Conservation (phyloP, 2,329 filamentous ascomycete genomes). For the Aspergillus niger region DNA sequence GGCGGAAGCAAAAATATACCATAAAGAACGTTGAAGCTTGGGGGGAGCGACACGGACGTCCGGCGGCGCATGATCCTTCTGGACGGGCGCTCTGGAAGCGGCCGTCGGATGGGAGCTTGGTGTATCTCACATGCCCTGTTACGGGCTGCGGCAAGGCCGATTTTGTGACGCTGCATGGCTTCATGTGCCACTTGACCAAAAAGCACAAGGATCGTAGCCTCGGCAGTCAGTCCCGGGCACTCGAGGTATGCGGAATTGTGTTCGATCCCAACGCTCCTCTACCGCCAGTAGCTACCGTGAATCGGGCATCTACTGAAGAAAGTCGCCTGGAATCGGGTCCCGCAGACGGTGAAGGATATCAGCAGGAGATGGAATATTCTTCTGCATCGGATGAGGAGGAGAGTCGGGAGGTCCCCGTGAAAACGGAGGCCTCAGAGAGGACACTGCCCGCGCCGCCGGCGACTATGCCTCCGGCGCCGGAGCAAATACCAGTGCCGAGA, state of each 20-base stretch:
- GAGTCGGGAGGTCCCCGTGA: conserved; percentile 27
- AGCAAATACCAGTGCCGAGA: conserved; percentile 15
- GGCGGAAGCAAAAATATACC: conserved; percentile 46
- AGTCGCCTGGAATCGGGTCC: conserved; percentile 34
- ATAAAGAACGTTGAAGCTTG: conserved; percentile 47
- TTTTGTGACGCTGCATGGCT: conserved; percentile 45
- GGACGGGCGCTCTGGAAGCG: conserved; percentile 45
- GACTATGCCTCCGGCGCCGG: conserved; percentile 20
- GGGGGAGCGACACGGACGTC: conserved; percentile 45
- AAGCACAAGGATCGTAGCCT: conserved; percentile 45
- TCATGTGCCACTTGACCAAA: conserved; percentile 47
- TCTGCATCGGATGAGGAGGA: conserved; percentile 34
- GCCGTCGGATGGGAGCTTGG: conserved; percentile 41
- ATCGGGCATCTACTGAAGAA: conserved; percentile 40
- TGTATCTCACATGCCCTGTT: conserved; percentile 43
- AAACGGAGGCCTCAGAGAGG: conserved; percentile 31
- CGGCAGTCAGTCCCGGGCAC: conserved; percentile 43
- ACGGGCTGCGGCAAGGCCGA: conserved; percentile 43
- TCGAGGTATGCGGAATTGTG: conserved; percentile 43
- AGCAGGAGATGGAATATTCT: conserved; percentile 34
- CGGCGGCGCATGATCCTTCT: conserved; percentile 42
- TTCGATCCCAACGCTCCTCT: conserved; percentile 42
- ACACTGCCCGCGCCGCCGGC: conserved; percentile 22
- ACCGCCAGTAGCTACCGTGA: conserved; percentile 32
- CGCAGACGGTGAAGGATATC: conserved; percentile 34